These are phyloP conservation scores for Hamigera avellanea DNA, from an alignment of 495 filamentous ascomycete species.

Conservation along the genomic window DNA sequence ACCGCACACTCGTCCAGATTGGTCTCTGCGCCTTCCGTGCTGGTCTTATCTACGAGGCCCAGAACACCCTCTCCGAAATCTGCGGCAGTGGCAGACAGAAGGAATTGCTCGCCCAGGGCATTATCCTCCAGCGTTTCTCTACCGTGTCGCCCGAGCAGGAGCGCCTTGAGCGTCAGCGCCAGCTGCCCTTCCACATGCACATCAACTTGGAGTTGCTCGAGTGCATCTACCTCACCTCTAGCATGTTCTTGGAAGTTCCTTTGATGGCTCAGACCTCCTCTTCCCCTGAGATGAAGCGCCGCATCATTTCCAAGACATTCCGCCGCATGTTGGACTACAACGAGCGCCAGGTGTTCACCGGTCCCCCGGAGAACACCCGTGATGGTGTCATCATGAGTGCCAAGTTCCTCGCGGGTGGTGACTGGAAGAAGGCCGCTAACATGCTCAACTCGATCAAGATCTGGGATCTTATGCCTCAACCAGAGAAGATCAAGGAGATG, in stretches of 20 bases:
- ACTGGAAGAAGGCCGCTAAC: constrained; percentile 92
- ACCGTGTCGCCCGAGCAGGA: constrained; percentile 96
- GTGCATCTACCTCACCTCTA: constrained; percentile 96
- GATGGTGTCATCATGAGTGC: constrained; percentile 99
- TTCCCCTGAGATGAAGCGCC: constrained; percentile 91
- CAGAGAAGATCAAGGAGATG: constrained; percentile 90
- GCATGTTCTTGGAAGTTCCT: constrained; percentile 97
- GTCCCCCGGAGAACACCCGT: constrained; percentile 94
- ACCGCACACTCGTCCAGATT: constrained; percentile 94
- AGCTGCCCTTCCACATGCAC: constrained; percentile 99
- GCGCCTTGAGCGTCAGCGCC: constrained; percentile 86
- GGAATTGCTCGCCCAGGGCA: constrained; percentile 92
- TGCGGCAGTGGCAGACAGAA: constrained; percentile 95
- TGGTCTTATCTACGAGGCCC: constrained; percentile 92
- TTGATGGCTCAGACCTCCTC: constrained; percentile 93
- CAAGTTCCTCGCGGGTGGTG: constrained; percentile 87
- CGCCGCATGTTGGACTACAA: constrained; percentile 98
- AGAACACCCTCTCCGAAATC: constrained; percentile 93
- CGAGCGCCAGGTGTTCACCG: constrained; percentile 97
- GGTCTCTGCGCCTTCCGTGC: constrained; percentile 97
- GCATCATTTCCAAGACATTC: constrained; percentile 98
- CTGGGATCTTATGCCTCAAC: constrained; percentile 87
- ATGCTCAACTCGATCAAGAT: constrained; percentile 98
- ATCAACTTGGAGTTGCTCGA: constrained; percentile 98
- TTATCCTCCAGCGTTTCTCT: constrained; percentile 92